Evolutionary conservation across 2,329 filamentous ascomycete species (phyloP).

Genomic region (Nemania diffusa): DNA sequence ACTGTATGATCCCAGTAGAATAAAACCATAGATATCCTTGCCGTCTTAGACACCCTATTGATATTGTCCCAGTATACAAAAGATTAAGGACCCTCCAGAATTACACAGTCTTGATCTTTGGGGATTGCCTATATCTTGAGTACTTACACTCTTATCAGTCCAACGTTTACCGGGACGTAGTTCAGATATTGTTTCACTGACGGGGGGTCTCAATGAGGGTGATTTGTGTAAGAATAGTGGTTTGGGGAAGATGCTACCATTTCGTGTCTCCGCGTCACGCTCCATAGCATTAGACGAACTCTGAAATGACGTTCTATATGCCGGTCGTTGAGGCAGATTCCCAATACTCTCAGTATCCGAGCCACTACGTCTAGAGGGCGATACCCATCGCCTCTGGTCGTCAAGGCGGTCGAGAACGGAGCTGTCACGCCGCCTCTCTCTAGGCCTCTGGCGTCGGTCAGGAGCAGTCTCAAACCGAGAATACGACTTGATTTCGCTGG

Average conservation of each 20-base stretch:
- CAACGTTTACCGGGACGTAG: background rate
- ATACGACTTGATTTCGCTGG: background rate
- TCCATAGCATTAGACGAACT: background rate
- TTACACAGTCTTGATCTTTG: background rate
- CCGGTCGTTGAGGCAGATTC: background rate
- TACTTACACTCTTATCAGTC: constrained; percentile 9
- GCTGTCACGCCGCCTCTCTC: background rate
- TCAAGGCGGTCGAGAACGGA: background rate
- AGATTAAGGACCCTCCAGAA: background rate
- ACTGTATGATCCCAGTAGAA: background rate
- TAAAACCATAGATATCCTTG: background rate
- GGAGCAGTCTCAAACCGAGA: background rate
- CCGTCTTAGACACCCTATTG: background rate
- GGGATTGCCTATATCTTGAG: too few species aligned
- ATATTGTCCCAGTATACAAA: background rate
- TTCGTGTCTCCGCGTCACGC: background rate
- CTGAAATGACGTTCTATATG: constrained; percentile 3
- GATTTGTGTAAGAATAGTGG: background rate
- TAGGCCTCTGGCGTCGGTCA: background rate
- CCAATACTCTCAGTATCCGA: background rate
- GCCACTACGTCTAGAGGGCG: background rate
- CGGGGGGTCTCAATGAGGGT: background rate
- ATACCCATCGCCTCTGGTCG: background rate
- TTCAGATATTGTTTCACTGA: background rate
- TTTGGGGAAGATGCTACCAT: background rate